These are phyloP conservation scores for Annulohypoxylon nitens DNA, from an alignment of 495 filamentous ascomycete species.

Conservation along the genomic window DNA sequence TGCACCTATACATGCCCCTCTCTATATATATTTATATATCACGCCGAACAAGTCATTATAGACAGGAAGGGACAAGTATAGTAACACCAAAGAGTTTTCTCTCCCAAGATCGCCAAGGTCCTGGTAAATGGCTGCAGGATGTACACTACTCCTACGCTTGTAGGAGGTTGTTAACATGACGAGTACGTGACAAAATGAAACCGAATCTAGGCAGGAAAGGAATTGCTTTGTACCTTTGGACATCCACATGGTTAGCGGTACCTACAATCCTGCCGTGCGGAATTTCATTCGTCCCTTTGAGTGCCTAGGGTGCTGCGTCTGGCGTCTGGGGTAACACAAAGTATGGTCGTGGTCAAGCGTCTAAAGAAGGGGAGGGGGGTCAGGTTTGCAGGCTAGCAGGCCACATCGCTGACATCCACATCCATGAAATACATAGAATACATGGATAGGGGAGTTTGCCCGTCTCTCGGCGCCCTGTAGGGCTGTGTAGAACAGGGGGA, in stretches of 20 bases:
- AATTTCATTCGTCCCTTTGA: slow-evolving; percentile 36
- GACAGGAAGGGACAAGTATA: slow-evolving; percentile 30
- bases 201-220: slow-evolving; percentile 29
- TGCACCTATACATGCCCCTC: not conserved
- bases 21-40: slow-evolving; percentile 13
- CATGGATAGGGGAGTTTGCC: slow-evolving; percentile 4
- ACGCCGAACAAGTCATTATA: slow-evolving; percentile 15
- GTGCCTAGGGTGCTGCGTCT: slow-evolving; percentile 1
- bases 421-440: not conserved
- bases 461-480: slow-evolving; percentile 45
- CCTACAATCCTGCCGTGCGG: slow-evolving; percentile 20
- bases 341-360: slow-evolving; percentile 22
- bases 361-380: slow-evolving; percentile 15
- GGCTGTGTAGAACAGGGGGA: slow-evolving; percentile 41
- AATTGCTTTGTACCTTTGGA: slow-evolving; percentile 17
- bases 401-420: slow-evolving; percentile 33
- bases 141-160: slow-evolving; percentile 24
- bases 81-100: slow-evolving; percentile 31
- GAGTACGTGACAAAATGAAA: slow-evolving; percentile 39
- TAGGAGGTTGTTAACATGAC: slow-evolving; percentile 28
- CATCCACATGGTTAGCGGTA: slow-evolving; percentile 27
- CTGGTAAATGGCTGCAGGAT: slow-evolving; percentile 22
- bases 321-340: slow-evolving; percentile 25
- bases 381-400: slow-evolving; percentile 20
- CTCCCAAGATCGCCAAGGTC: slow-evolving; percentile 27